phyloP scores from a whole-genome alignment of 441 rosid genomes.

The Gossypium davidsonii region DNA sequence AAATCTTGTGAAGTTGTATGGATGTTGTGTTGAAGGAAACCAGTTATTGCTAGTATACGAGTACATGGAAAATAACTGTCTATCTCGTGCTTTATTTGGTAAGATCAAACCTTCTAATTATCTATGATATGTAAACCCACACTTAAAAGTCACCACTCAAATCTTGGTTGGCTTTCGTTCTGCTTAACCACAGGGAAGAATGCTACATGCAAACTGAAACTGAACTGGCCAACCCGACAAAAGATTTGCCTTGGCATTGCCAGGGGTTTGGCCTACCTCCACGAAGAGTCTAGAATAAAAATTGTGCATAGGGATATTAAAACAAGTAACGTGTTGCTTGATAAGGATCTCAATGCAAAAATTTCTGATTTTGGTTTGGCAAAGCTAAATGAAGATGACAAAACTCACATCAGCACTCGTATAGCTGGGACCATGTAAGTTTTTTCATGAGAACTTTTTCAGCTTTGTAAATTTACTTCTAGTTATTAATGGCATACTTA shows the following conservation, averaged over 20 bases:
- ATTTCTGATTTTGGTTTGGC: constrained; percentile 14
- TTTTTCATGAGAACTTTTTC: neutral
- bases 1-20: constrained; percentile 78
- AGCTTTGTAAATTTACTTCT: constrained; percentile 3
- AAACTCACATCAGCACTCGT: constrained; percentile 14
- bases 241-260: constrained; percentile 73
- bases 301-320: constrained; percentile 88
- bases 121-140: neutral
- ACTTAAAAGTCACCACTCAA: neutral
- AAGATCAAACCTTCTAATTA: constrained; percentile 4
- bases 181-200: constrained; percentile 41
- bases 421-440: constrained; percentile 81
- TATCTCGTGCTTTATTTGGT: constrained; percentile 71
- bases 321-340: constrained; percentile 57
- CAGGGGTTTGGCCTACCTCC: constrained; percentile 73
- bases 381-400: constrained; percentile 15
- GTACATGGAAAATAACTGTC: constrained; percentile 53
- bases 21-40: constrained; percentile 54
- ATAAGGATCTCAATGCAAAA: constrained; percentile 8
- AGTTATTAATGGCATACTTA: neutral
- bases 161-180: neutral
- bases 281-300: constrained; percentile 75
- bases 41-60: constrained; percentile 48
- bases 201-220: constrained; percentile 35
- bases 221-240: constrained; percentile 64